Evolutionary conservation across 2,329 filamentous ascomycete species (phyloP).

Genomic region (Fusarium aywerte): DNA sequence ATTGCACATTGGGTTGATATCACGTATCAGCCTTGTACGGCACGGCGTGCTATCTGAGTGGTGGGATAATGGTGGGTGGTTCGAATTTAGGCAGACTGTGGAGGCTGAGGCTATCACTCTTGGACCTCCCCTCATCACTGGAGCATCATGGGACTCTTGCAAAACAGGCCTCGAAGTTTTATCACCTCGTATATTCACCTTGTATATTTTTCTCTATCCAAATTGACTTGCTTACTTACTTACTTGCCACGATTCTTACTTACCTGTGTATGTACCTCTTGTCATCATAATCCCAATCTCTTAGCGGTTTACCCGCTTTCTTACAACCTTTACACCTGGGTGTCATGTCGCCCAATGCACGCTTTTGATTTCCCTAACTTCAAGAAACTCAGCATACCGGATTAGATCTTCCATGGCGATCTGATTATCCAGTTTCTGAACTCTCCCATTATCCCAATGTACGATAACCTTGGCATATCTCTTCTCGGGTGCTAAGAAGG

Average conservation of each 20-base stretch:
- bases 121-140: conserved; percentile 17
- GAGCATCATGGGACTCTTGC: conserved; percentile 23
- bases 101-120: conserved; percentile 35
- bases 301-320: not conserved
- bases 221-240: not conserved
- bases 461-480: conserved; percentile 43
- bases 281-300: not conserved
- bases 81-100: conserved; percentile 39
- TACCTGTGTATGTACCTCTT: not conserved
- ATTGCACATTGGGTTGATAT: not conserved
- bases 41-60: conserved; percentile 18
- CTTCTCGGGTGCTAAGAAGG: conserved; percentile 42
- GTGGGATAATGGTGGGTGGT: conserved; percentile 23
- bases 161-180: not conserved
- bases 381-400: conserved; percentile 32
- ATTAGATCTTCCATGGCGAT: conserved; percentile 41
- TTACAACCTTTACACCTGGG: conserved; percentile 1
- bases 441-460: conserved; percentile 44
- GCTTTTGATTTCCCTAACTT: conserved; percentile 41
- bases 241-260: too few relatives aligned
- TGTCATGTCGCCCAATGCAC: conserved; percentile 38
- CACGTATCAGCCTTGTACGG: conserved; percentile 36
- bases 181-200: conserved; percentile 20
- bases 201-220: too few relatives aligned
- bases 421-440: conserved; percentile 38